Base-by-base conservation (phyloP, 2,329 filamentous ascomycete genomes). In the Aspergillus oerlinghausenensis region DNA sequence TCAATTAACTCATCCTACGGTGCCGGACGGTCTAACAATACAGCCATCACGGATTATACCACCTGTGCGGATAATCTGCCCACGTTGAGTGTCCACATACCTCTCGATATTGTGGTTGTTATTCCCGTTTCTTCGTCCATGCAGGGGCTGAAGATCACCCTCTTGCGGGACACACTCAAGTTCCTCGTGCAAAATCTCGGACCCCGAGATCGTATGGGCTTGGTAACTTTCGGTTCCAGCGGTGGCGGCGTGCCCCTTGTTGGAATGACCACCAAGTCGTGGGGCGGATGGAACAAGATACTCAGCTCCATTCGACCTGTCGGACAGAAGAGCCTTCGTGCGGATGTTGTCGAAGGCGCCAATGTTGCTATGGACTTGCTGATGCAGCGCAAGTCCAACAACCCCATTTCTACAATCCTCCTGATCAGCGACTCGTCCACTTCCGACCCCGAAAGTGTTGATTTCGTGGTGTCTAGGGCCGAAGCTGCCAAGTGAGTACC, bases 351-450 rank as follows among this genome's bases (percentile, higher is more conserved):
- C 2, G 94, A 99, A 71, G 94, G 94, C 28, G 94, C 93, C 35
- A 99, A 97, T 67, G 91, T 97, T 51, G 94, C 94, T 50, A 97
- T 99, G 94, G 94, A 99, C 72, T 78, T 99, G 55, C 82, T 99
- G 56, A 99, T 99, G 94, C 92, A 97, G 76, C 87, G 94, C 66
- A 96, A 96, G 77, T 90, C 92, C 65, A 93, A 89, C 75, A 99
- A 97, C 70, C 92, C 94, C 0, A 88, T 99, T 53, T 93, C 94
- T 1, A 93, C 91, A 10, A 97, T 99, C 65, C 84, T 99, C 74
- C 82, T 99, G 62, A 97, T 99, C 73, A 97, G 94, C 77, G 94
- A 99, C 71, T 96, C 94, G 0, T 95, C 93, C 3, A 96, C 90
- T 3, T 93, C 92, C 0, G 94, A 99, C 71, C 85, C 88, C 5